Base-by-base conservation (phyloP, 192 early-diverging fungal species). In the Backusella mclennaniae region DNA sequence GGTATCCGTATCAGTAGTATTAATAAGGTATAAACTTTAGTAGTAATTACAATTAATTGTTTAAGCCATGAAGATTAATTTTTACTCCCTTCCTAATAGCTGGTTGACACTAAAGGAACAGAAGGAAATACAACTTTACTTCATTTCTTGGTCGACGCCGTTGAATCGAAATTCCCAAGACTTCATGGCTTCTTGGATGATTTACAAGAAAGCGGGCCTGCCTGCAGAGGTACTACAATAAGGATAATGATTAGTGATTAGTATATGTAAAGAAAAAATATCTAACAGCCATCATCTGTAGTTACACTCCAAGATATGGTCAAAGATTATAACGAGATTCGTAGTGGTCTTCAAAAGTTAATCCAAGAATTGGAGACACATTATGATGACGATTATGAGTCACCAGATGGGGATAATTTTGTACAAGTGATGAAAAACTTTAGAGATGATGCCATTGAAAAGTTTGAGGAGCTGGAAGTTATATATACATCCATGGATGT, bases 31-130 rank as follows among this genome's bases (percentile, higher is more conserved):
- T 6, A 53, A 29, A 1, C 6, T 41, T 6, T 8, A 33, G 69
- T 76, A n/a, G 26, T 17, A 78, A 23, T 23, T 31, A n/a, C 21
- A 23, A 31, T 38, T 41, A 21, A 6, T 26, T 38, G 33, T 21
- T 9, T 14, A 67, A 7, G 35, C 12, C 6, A 67, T 49, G 46
- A 23, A 17, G 17, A 63, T 26, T 53, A 69, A 42, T 17, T 35
- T 39, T 52, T n/a, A 0, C 8, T 70, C 8, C 23, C 12, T 49
- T 42, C 8, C 33, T 69, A 36, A 33, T 49, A 87, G 82, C 81
- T 94, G 85, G 91, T 96, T 59, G 95, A 96, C 70, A 96, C 95
- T 35, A 96, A 96, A 79, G 89, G 91, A 2, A 89, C 90, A 12
- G 90, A 91, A 41, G 78, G 74, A 75, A 90, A 90, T 49, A 89